These are phyloP conservation scores for Auxenochlorella protothecoides DNA, from an alignment of 139 green algal genomes.

Conservation along the genomic window DNA sequence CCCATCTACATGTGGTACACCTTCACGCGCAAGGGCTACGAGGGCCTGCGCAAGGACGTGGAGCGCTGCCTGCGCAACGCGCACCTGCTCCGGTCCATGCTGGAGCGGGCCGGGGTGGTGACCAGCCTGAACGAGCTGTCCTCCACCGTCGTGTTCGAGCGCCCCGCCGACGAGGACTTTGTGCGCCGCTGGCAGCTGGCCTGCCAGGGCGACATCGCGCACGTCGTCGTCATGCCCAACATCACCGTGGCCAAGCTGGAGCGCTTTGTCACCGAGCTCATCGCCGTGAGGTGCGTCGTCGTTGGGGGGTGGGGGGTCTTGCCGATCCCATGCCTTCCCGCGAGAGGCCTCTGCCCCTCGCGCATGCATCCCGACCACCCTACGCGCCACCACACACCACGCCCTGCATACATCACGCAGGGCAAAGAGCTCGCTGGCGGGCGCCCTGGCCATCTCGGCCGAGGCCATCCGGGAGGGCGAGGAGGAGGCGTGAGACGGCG, in stretches of 20 bases:
- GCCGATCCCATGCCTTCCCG: no score
- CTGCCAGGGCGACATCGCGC: conserved; percentile 87
- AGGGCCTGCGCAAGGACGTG: conserved; percentile 77
- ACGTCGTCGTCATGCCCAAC: conserved; percentile 98
- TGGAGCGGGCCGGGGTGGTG: conserved; percentile 59
- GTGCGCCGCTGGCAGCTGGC: conserved; percentile 93
- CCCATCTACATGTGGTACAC: conserved; percentile 97
- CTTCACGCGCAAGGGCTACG: conserved; percentile 76
- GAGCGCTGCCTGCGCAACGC: conserved; percentile 88
- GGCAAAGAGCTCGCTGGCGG: no score
- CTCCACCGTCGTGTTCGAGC: conserved; percentile 90
- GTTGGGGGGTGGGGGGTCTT: no score
- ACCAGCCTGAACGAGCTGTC: conserved; percentile 89
- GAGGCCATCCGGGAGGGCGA: no score
- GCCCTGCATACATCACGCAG: no score
- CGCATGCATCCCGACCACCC: no score
- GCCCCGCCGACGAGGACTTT: conserved; percentile 72
- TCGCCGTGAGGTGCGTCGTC: conserved; percentile 12
- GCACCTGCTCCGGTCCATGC: conserved; percentile 69
- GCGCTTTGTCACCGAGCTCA: conserved; percentile 72
- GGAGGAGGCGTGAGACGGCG: no score
- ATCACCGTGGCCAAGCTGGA: conserved; percentile 84
- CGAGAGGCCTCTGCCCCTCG: no score
- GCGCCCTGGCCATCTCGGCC: no score
- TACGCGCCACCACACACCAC: no score